Percentiles rank a stretch among this genome's conserved stretches.
These are phyloP conservation scores for Torulaspora quercuum DNA, from an alignment of 805 yeast genomes.

Conservation along the genomic window DNA sequence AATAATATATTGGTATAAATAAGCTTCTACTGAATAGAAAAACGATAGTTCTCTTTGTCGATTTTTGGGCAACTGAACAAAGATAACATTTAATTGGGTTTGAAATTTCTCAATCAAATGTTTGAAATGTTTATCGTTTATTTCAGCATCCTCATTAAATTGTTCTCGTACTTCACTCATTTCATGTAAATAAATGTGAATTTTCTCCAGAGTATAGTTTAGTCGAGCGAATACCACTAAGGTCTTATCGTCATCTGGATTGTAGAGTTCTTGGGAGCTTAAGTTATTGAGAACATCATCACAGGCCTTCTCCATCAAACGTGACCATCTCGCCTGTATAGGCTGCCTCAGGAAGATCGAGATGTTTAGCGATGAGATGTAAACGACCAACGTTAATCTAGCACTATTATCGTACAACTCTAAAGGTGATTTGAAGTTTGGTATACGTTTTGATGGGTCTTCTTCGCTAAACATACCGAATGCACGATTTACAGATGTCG, in stretches of 20 bases:
- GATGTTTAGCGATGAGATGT: conserved; percentile 58
- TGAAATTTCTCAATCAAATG: conserved; percentile 44
- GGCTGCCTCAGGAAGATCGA: conserved; percentile 64
- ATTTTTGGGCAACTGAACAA: conserved; percentile 38
- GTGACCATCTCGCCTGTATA: conserved; percentile 58
- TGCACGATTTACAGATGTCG: conserved; percentile 49
- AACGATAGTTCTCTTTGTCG: conserved; percentile 48
- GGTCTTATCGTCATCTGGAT: conserved; percentile 40
- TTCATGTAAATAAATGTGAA: conserved; percentile 50
- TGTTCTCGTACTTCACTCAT: conserved; percentile 18
- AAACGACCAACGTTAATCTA: conserved; percentile 45
- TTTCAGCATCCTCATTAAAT: conserved; percentile 16
- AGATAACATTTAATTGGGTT: conserved; percentile 42
- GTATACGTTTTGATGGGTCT: conserved; percentile 15
- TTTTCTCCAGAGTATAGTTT: conserved; percentile 58
- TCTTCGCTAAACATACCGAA: conserved; percentile 32
- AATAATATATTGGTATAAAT: conserved; percentile 55
- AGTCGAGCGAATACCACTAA: conserved; percentile 59
- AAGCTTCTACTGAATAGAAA: conserved; percentile 62
- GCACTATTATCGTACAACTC: conserved; percentile 25
- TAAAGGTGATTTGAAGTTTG: conserved; percentile 25
- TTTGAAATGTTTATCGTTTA: conserved; percentile 18
- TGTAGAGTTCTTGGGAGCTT: conserved; percentile 6
- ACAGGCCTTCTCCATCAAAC: conserved; percentile 25
- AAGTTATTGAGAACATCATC: conserved; percentile 8